Conservation (phyloP, 225 moss, liverwort and hornwort genomes). For the Pleurozium schreberi region DNA sequence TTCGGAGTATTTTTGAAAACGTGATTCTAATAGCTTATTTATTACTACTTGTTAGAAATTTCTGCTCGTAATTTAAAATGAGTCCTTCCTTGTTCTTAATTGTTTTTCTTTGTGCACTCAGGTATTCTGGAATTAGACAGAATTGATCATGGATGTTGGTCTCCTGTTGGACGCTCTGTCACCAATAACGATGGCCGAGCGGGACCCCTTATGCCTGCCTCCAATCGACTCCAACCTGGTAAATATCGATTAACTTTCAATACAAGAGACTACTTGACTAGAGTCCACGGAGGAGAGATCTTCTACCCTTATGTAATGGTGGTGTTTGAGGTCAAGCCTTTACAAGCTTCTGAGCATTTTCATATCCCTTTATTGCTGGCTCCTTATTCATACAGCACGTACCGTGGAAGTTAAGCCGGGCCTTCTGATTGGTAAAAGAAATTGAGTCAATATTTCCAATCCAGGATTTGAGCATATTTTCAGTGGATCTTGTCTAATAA, state of each 20-base stretch:
- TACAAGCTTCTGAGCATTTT: slow-evolving; percentile 71
- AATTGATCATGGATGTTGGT: slow-evolving; percentile 39
- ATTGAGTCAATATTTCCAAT: background rate
- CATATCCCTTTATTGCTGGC: slow-evolving; percentile 76
- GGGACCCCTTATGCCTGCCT: slow-evolving; percentile 57
- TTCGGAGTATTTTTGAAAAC: background rate
- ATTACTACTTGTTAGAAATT: background rate
- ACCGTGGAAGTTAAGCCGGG: slow-evolving; percentile 48
- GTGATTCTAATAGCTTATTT: background rate
- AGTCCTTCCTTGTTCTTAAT: background rate
- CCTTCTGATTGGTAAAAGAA: background rate
- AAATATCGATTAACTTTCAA: slow-evolving; percentile 77
- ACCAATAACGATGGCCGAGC: slow-evolving; percentile 68
- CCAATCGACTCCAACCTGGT: slow-evolving; percentile 52
- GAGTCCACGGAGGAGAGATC: slow-evolving; percentile 15
- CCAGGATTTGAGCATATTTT: background rate
- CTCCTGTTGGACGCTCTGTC: slow-evolving; percentile 47
- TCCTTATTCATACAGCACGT: slow-evolving; percentile 74
- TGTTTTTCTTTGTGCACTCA: background rate
- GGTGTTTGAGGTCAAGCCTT: slow-evolving; percentile 62
- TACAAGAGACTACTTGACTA: slow-evolving; percentile 57
- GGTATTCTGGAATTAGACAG: background rate
- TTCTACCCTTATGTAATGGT: slow-evolving; percentile 58
- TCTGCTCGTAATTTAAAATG: background rate
- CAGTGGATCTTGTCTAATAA: background rate